Conservation (phyloP, 805 yeast species). For the Kodamaea leandrae region DNA sequence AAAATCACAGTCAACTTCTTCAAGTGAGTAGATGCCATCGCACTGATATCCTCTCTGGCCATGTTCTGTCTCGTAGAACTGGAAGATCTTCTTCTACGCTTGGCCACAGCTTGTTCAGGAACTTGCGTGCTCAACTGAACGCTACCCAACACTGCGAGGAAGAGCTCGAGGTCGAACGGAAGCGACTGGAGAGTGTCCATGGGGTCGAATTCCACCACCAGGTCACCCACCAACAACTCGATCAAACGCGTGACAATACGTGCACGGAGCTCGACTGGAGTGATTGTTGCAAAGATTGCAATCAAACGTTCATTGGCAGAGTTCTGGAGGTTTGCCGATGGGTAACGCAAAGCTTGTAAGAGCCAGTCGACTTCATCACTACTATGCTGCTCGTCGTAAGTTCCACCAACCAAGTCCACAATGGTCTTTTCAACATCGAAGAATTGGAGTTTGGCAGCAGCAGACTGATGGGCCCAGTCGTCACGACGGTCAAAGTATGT, state of each 20-base stretch:
- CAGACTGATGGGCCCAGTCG: conserved; percentile 43
- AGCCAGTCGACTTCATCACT: conserved; percentile 59
- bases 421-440: conserved; percentile 54
- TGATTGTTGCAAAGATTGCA: conserved; percentile 56
- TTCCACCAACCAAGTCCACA: conserved; percentile 51
- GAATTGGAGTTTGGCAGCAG: conserved; percentile 49
- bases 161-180: conserved; percentile 52
- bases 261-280: conserved; percentile 51
- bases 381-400: conserved; percentile 50
- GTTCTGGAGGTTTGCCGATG: conserved; percentile 39
- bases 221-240: conserved; percentile 53
- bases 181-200: conserved; percentile 52
- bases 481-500: conserved; percentile 39
- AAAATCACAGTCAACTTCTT: conserved; percentile 73
- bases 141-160: conserved; percentile 56
- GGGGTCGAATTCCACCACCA: conserved; percentile 32
- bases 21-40: conserved; percentile 74
- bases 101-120: conserved; percentile 54
- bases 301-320: conserved; percentile 51
- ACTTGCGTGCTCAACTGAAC: conserved; percentile 53
- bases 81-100: conserved; percentile 80
- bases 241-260: conserved; percentile 48
- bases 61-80: conserved; percentile 73
- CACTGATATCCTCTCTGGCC: conserved; percentile 66
- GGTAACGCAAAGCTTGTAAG: conserved; percentile 45